These are phyloP conservation scores for Trametes pubescens DNA, from an alignment of 1,284 basidiomycete species.

Conservation along the genomic window DNA sequence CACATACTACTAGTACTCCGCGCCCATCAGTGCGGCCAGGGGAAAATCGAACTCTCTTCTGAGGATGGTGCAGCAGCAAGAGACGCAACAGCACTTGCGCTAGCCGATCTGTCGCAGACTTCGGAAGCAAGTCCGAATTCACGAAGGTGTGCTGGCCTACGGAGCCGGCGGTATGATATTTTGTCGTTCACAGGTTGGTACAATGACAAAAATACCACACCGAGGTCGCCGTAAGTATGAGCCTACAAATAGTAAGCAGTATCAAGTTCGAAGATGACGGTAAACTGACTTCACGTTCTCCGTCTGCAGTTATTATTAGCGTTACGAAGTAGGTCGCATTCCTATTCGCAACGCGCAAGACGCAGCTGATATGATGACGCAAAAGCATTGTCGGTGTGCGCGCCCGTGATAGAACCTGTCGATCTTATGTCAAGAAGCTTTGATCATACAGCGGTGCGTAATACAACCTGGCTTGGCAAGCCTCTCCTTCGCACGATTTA, in stretches of 20 bases:
- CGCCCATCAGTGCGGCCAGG: not conserved
- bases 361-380: not conserved
- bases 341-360: not conserved
- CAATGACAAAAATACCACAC: no score
- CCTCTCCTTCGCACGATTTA: not conserved
- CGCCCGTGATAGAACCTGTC: not conserved
- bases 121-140: not conserved
- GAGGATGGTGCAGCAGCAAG: not conserved
- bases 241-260: no score
- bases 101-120: no score
- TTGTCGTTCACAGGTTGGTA: no score
- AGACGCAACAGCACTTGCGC: not conserved
- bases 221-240: no score
- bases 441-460: not conserved
- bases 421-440: not conserved
- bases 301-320: no score
- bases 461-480: not conserved
- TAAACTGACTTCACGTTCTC: no score
- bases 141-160: no score
- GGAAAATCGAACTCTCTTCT: not conserved
- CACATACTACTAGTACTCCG: not conserved
- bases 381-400: slow-evolving; percentile 46
- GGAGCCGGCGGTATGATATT: no score
- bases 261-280: no score
- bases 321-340: not conserved